Percentiles rank a stretch among this genome's conserved stretches.
These are phyloP conservation scores for Leptographium procerum DNA, from an alignment of 2,329 filamentous ascomycete species.

Conservation along the genomic window DNA sequence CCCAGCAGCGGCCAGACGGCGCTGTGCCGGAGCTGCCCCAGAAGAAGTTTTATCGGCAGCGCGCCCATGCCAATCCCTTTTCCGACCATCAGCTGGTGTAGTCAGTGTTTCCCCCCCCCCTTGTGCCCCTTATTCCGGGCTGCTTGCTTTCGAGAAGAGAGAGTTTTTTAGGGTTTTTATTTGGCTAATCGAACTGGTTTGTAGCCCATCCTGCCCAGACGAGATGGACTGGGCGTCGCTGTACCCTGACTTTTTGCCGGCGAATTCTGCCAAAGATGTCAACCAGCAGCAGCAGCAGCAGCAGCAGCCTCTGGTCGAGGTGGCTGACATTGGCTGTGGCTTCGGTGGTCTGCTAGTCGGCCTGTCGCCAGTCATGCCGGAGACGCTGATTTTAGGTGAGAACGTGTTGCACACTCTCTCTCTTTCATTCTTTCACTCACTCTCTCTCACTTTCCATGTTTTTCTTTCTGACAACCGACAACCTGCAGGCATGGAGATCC, in stretches of 20 bases:
- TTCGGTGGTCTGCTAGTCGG: slow-evolving; percentile 88
- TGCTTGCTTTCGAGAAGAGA: no score
- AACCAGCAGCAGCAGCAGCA: not conserved
- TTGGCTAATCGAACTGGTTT: not conserved
- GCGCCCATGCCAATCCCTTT: slow-evolving; percentile 96
- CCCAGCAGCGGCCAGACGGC: slow-evolving; percentile 40
- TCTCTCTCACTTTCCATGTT: no score
- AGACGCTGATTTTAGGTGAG: slow-evolving; percentile 69
- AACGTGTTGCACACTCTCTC: slow-evolving; percentile 1
- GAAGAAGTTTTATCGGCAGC: slow-evolving; percentile 93
- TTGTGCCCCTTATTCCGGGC: no score
- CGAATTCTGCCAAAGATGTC: not conserved
- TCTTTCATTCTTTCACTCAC: slow-evolving; percentile 2
- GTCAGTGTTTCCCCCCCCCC: slow-evolving; percentile 22
- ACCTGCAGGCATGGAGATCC: slow-evolving; percentile 72
- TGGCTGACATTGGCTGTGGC: slow-evolving; percentile 94
- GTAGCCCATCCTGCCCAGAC: slow-evolving; percentile 63
- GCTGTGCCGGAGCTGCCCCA: slow-evolving; percentile 57
- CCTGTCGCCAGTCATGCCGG: slow-evolving; percentile 67
- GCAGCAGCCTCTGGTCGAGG: slow-evolving; percentile 45
- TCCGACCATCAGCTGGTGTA: slow-evolving; percentile 86
- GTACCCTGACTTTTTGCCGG: slow-evolving; percentile 61
- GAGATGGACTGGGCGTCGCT: slow-evolving; percentile 86
- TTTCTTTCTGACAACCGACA: no score
- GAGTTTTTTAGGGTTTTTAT: no score